Percentiles rank a stretch among this genome's conserved stretches.
These are phyloP conservation scores for Ceratocystiopsis brevicomis DNA, from an alignment of 2,329 filamentous ascomycete genomes.

Conservation along the genomic window DNA sequence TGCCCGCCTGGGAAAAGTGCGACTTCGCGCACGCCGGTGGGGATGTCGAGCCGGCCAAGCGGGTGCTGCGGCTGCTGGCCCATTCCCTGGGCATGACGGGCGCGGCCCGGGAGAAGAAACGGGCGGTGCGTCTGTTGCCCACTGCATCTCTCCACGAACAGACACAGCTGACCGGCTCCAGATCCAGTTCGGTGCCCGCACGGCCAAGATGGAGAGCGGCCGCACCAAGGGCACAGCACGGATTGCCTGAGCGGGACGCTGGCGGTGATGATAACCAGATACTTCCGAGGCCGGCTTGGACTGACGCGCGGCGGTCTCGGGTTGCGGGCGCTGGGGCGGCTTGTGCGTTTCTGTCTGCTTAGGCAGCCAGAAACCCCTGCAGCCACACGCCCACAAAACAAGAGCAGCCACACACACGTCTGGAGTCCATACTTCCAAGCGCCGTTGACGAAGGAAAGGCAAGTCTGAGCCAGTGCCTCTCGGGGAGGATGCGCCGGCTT, in stretches of 20 bases:
- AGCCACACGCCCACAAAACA: background rate
- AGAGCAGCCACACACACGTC: background rate
- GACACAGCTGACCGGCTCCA: constrained; percentile 14
- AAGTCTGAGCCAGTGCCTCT: constrained; percentile 5
- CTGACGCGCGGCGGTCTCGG: background rate
- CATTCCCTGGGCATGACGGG: constrained; percentile 49
- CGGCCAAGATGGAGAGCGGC: constrained; percentile 62
- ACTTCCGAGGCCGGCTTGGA: constrained; percentile 40
- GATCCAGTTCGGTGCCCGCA: constrained; percentile 70
- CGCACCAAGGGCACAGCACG: constrained; percentile 50
- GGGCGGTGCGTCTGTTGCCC: constrained; percentile 42
- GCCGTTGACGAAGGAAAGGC: constrained; percentile 5
- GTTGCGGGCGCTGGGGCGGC: background rate
- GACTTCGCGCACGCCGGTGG: constrained; percentile 45
- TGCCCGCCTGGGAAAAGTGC: constrained; percentile 69
- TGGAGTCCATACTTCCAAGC: background rate
- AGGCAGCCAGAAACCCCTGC: constrained; percentile 4
- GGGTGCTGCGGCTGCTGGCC: constrained; percentile 59
- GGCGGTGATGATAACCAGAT: constrained; percentile 57
- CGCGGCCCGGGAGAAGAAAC: constrained; percentile 77
- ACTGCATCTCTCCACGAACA: background rate
- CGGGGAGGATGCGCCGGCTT: too few relatives aligned
- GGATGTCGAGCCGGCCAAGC: constrained; percentile 59
- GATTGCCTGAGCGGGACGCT: constrained; percentile 21
- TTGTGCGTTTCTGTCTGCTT: constrained; percentile 27